Percentiles rank a stretch among this genome's conserved stretches.
These are phyloP conservation scores for Candida sanyaensis DNA, from an alignment of 1,139 yeast species.

Conservation along the genomic window DNA sequence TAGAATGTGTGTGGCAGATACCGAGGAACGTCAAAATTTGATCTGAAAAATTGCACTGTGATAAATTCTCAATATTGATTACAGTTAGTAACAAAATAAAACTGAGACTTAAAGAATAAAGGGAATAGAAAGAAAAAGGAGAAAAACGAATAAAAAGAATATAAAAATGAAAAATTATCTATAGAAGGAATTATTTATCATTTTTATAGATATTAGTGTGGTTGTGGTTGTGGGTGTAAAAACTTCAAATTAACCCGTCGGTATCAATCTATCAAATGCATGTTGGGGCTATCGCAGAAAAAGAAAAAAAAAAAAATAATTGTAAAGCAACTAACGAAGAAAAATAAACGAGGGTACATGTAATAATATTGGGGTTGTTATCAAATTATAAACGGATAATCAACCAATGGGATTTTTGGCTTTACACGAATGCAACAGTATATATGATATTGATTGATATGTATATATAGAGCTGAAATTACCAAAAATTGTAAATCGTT, in stretches of 20 bases:
- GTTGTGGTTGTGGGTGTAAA: not conserved
- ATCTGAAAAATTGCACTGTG: not conserved
- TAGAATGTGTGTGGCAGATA: not conserved
- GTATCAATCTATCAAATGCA: not conserved
- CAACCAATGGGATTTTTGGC: no score
- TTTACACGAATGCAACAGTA: no score
- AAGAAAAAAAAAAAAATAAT: not conserved
- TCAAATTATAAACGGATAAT: no score
- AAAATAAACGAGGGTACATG: no score
- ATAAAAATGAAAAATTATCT: not conserved
- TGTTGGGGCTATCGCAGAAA: conserved; percentile 3
- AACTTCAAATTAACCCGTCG: not conserved
- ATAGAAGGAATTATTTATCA: not conserved
- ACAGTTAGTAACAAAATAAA: not conserved
- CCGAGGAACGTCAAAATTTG: not conserved
- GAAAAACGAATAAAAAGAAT: not conserved
- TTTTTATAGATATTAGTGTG: not conserved
- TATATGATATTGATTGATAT: no score
- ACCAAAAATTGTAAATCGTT: not conserved
- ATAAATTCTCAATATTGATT: not conserved
- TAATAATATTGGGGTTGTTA: no score
- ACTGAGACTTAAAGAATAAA: not conserved
- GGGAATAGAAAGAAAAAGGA: not conserved
- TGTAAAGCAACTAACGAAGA: not conserved
- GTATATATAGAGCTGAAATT: no score